Conservation (phyloP, 2,329 filamentous ascomycete genomes). For the Microsporum ferrugineum region DNA sequence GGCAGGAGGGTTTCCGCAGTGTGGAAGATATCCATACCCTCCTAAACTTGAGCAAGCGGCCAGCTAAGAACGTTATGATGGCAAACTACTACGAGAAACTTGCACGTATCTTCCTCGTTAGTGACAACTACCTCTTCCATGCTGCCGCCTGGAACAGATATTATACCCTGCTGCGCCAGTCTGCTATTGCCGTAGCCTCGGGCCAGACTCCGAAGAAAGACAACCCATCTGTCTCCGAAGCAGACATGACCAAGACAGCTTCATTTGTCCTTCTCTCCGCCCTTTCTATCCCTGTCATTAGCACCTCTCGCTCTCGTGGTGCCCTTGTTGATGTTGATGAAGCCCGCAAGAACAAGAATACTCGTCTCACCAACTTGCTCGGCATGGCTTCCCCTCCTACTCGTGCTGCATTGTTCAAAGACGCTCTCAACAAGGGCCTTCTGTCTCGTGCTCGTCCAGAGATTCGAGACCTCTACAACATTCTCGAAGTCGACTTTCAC, state of each 20-base stretch:
- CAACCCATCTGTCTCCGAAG: slow-evolving; percentile 78
- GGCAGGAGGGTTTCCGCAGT: slow-evolving; percentile 98
- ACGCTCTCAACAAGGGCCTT: slow-evolving; percentile 87
- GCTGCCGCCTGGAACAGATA: slow-evolving; percentile 95
- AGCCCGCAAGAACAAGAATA: slow-evolving; percentile 97
- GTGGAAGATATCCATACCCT: slow-evolving; percentile 98
- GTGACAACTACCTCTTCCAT: slow-evolving; percentile 99
- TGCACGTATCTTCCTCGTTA: slow-evolving; percentile 94
- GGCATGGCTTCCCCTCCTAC: slow-evolving; percentile 86
- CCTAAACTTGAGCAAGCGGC: slow-evolving; percentile 92
- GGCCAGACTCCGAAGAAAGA: slow-evolving; percentile 89
- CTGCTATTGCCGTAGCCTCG: slow-evolving; percentile 66
- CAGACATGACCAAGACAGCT: slow-evolving; percentile 83
- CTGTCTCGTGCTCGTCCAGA: slow-evolving; percentile 86
- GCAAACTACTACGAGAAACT: slow-evolving; percentile 99
- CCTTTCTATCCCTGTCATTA: slow-evolving; percentile 97
- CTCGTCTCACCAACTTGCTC: slow-evolving; percentile 85
- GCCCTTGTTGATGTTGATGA: slow-evolving; percentile 95
- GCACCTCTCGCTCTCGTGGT: slow-evolving; percentile 89
- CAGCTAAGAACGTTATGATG: slow-evolving; percentile 99
- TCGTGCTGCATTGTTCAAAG: slow-evolving; percentile 83
- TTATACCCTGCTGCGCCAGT: slow-evolving; percentile 91
- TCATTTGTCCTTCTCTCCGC: slow-evolving; percentile 93
- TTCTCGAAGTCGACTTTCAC: slow-evolving; percentile 97
- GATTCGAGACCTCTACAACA: slow-evolving; percentile 95